Percentiles rank a stretch among this genome's conserved stretches.
These are phyloP conservation scores for Phytophthora pinifolia DNA, from an alignment of 352 stramenopile species.

Conservation along the genomic window DNA sequence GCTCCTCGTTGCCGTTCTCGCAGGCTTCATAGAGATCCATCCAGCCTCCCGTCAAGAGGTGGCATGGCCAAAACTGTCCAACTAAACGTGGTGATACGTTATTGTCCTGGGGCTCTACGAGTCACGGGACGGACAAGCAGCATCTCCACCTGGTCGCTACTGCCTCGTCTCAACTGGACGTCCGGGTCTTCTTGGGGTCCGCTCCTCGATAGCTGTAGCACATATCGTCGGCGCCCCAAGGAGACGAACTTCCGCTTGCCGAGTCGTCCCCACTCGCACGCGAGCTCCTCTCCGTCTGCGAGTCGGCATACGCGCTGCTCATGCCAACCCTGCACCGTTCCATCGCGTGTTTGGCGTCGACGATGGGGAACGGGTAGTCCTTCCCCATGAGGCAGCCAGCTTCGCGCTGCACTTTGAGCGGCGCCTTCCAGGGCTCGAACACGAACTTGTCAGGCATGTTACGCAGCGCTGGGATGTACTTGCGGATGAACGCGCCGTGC, in stretches of 20 bases:
- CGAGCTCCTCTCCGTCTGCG: constrained; percentile 19
- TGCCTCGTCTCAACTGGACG: not conserved
- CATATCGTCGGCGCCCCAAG: constrained; percentile 31
- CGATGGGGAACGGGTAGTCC: constrained; percentile 95
- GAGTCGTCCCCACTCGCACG: constrained; percentile 9
- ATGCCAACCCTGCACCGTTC: constrained; percentile 93
- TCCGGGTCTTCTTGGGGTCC: constrained; percentile 4
- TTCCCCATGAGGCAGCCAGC: constrained; percentile 89
- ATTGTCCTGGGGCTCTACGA: constrained; percentile 1
- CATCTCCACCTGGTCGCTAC: too few relatives aligned
- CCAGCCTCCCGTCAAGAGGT: constrained; percentile 12
- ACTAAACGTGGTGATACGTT: constrained; percentile 4
- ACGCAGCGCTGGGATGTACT: constrained; percentile 90
- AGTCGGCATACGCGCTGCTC: constrained; percentile 44
- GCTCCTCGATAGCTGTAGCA: constrained; percentile 29
- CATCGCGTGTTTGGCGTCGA: constrained; percentile 89
- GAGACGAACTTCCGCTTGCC: not conserved
- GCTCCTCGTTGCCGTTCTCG: constrained; percentile 85
- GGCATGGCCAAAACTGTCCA: constrained; percentile 19
- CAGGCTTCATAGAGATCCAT: constrained; percentile 84
- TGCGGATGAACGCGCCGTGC: constrained; percentile 87
- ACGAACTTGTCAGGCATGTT: constrained; percentile 95
- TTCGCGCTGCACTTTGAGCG: constrained; percentile 81
- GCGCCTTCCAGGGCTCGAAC: constrained; percentile 97
- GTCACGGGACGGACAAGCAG: not conserved